phyloP scores from a whole-genome alignment of 2,329 filamentous ascomycete genomes.

The Colletotrichum sp. region DNA sequence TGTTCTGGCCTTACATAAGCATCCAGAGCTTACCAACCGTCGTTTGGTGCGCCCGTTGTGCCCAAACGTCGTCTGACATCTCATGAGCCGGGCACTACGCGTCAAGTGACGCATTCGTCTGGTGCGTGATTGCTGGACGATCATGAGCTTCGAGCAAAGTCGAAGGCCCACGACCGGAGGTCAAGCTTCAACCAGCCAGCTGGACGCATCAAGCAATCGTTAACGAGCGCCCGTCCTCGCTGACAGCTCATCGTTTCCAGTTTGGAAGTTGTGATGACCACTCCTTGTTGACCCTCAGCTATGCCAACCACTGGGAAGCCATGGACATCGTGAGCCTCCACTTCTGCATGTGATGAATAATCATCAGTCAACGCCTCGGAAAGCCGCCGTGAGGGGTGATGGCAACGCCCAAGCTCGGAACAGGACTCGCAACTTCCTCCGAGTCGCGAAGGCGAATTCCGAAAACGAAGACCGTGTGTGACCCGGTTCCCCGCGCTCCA shows the following conservation, averaged over 20 bases:
- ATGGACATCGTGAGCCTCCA: not conserved
- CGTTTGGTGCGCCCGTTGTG: not conserved
- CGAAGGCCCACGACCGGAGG: not conserved
- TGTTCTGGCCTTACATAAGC: not conserved
- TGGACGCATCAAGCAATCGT: not conserved
- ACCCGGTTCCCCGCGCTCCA: not conserved
- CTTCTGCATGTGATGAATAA: not conserved
- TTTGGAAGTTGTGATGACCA: not conserved
- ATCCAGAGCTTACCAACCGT: not conserved
- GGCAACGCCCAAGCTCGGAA: not conserved
- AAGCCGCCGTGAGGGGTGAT: not conserved
- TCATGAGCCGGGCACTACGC: not conserved
- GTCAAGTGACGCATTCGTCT: not conserved
- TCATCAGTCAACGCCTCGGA: not conserved
- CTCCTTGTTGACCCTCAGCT: not conserved
- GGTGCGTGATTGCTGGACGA: not conserved
- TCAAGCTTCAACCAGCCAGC: not conserved
- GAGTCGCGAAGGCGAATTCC: not conserved
- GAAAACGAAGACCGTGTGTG: not conserved
- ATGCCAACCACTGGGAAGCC: not conserved
- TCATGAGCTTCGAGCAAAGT: not conserved
- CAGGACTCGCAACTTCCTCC: not conserved
- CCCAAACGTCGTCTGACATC: not conserved
- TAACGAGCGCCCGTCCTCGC: not conserved
- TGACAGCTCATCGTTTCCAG: not conserved